Conservation (phyloP, 2,329 filamentous ascomycete genomes). For the Xylariaceae sp. region DNA sequence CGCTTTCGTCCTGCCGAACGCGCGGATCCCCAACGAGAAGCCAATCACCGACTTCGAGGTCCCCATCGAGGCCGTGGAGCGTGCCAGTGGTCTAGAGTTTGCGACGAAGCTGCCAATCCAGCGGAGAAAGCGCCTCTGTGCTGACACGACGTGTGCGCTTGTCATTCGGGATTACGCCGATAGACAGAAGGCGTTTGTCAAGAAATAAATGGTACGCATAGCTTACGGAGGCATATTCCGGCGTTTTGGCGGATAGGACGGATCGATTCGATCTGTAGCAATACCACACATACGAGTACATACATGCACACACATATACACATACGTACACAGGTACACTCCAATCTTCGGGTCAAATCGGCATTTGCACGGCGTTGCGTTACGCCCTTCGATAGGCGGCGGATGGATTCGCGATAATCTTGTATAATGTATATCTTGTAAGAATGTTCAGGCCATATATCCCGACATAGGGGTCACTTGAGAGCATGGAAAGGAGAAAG, state of each 20-base stretch:
- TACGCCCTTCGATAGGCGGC: no score
- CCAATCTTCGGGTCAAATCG: no score
- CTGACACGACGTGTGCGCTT: constrained; percentile 79
- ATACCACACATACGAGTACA: no score
- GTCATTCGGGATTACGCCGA: constrained; percentile 75
- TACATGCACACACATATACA: no score
- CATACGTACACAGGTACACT: no score
- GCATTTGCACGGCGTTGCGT: no score
- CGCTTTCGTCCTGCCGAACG: constrained; percentile 94
- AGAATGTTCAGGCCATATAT: background rate
- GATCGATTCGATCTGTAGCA: no score
- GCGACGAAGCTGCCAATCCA: constrained; percentile 70
- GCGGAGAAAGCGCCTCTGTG: constrained; percentile 75
- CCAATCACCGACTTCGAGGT: constrained; percentile 91
- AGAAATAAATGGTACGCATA: constrained; percentile 21
- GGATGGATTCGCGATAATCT: no score
- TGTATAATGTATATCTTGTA: no score
- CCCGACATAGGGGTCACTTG: background rate
- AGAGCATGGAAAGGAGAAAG: background rate
- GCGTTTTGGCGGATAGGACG: no score
- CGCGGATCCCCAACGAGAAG: constrained; percentile 80
- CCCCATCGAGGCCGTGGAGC: constrained; percentile 85
- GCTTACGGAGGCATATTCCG: no score
- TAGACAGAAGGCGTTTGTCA: constrained; percentile 55
- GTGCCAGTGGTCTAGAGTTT: constrained; percentile 89